These are phyloP conservation scores for Serendipita indica DNA, from an alignment of 768 basidiomycete species.

Conservation along the genomic window DNA sequence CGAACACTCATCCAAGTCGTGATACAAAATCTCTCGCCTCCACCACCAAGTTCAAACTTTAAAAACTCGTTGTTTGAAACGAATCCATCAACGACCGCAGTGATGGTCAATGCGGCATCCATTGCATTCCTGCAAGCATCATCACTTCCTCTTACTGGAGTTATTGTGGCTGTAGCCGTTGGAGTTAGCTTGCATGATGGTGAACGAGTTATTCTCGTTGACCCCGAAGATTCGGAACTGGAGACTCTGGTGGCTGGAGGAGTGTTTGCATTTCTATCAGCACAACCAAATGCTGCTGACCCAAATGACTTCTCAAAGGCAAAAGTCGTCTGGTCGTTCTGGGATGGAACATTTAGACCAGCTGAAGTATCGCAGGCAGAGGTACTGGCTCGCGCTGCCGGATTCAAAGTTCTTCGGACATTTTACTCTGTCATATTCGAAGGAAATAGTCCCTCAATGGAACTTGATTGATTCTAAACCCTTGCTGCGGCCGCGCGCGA, in stretches of 20 bases:
- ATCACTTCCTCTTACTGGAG: constrained; percentile 58
- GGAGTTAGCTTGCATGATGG: constrained; percentile 19
- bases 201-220: constrained; percentile 31
- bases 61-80: constrained; percentile 14
- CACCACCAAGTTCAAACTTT: neutral
- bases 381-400: neutral
- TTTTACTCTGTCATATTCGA: neutral
- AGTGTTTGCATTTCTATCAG: constrained; percentile 52
- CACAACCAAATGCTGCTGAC: neutral
- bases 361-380: neutral
- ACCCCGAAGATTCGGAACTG: constrained; percentile 36
- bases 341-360: neutral
- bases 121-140: constrained; percentile 54
- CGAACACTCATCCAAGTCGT: constrained; percentile 67
- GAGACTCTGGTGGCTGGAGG: constrained; percentile 31
- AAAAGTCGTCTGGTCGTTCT: neutral
- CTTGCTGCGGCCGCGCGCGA: too few relatives aligned
- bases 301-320: neutral
- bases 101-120: constrained; percentile 55
- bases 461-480: neutral
- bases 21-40: constrained; percentile 39
- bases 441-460: neutral
- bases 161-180: constrained; percentile 54
- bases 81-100: constrained; percentile 37
- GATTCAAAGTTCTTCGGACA: neutral